Base-by-base conservation (phyloP, 768 basidiomycete species). In the Rubroboletus satanas region DNA sequence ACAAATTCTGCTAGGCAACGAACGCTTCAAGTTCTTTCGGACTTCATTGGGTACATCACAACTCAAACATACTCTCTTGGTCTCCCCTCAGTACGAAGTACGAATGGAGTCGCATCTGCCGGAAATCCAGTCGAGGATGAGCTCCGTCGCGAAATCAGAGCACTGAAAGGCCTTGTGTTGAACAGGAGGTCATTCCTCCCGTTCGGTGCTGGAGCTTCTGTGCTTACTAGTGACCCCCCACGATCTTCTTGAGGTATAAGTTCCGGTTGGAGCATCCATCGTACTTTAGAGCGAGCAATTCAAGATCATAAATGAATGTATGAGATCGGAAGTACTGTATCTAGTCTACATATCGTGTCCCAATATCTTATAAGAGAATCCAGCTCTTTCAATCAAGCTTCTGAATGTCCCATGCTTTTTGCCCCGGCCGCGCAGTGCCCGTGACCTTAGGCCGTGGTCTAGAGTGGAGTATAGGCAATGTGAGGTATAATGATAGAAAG, bases 31-130 rank as follows among this genome's bases (percentile, higher is more conserved):
- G 67, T 80, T 0, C 75, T 90, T 37, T 78, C 85, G 2, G 84
- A 88, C 61, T 79, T 92, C 56, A 91, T 89, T 0, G 89, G 90
- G 6, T 90, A 88, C 67, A 80, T 92, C 63, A 85, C 86, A 54
- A 79, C 86, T 9, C 86, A 90, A 60, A 80, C 87, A 3, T 91
- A 90, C 63, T 64, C 71, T 17, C 54, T 71, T 4, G 59, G 52
- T 28, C 35, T 57, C 14, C 46, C 60, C 4, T 57, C 59, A 0
- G 32, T 60, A 35, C 69, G 67, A 39, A 46, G 63, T 21, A 26
- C 35, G 18, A 55, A 54, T 42, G 71, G 63, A 3, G 48, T 37
- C 8, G 17, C 60, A 4, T 49, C 67, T n/a, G 39, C 59, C 14
- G 58, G 57, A 52, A 59, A 57, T 47, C 64, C 67, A 17, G 31